Base-by-base conservation (phyloP, 306 rosid species). In the Mimosa bimucronata region DNA sequence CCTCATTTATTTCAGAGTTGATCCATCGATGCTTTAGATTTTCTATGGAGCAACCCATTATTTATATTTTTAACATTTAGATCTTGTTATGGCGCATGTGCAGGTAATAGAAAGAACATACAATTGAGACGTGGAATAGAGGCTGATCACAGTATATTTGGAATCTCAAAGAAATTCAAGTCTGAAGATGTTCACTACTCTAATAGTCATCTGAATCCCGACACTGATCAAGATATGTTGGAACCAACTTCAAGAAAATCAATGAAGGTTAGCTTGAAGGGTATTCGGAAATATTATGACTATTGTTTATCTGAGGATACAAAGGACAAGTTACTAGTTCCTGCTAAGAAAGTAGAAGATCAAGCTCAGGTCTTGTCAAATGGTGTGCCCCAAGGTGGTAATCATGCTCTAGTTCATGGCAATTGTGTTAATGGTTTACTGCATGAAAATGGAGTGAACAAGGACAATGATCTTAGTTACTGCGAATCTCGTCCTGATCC, bases 91-190 rank as follows among this genome's bases (percentile, higher is more conserved):
- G 5, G 42, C 52, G 21, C 53, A 9, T 18, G 0, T 81, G 80
- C 87, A 90, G 95, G 85, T 79, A 83, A 86, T 74, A 79, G 64
- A 53, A 84, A 77, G 75, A 85, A 61, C 83, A 76, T 84, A 74
- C 86, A 84, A 82, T 74, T 87, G 87, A 88, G 86, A 84, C 75
- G 82, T 31, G 88, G 86, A 83, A 74, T 66, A 71, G 89, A 82
- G 53, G 83, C 83, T 73, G 94, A 88, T 76, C 90, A 88, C 71
- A 68, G 38, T 77, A 84, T 74, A 61, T 38, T 30, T 65, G 87
- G 88, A 82, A 66, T 79, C 77, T 79, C 78, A 19, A 90, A 87
- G 88, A 90, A 80, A 69, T 80, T 76, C 15, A 93, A 77, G 91
- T 77, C 85, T 16, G 88, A 74, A 65, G 83, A 76, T 77, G 48